A percentile compares a stretch with the other conserved stretches of the same genome.
phyloP scores from a whole-genome alignment of 768 basidiomycete genomes.

The Boletus edulis region DNA sequence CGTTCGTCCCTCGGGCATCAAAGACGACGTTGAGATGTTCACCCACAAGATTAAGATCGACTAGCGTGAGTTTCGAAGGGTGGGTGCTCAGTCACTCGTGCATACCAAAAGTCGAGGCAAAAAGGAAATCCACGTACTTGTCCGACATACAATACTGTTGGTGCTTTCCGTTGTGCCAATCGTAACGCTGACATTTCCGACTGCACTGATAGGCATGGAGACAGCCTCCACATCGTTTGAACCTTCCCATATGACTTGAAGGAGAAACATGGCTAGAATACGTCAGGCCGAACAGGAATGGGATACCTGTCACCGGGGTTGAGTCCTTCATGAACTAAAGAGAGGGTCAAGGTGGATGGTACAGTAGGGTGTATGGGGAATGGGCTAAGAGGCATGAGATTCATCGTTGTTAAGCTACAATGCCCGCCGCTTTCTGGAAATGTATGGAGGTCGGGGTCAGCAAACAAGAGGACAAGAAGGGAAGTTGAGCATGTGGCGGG shows the following conservation, averaged over 20 bases:
- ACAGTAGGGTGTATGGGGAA: too few relatives aligned
- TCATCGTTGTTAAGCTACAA: too few relatives aligned
- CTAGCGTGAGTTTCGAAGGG: conserved; percentile 19
- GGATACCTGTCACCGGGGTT: too few relatives aligned
- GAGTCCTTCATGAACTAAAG: too few relatives aligned
- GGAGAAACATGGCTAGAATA: too few relatives aligned
- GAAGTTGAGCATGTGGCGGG: too few relatives aligned
- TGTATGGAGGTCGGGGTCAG: too few relatives aligned
- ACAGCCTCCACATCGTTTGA: conserved; percentile 28
- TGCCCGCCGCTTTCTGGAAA: too few relatives aligned
- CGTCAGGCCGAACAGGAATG: too few relatives aligned
- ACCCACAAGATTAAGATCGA: conserved; percentile 25
- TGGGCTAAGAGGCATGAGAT: too few relatives aligned
- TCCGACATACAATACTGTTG: conserved; percentile 23
- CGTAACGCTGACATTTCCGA: conserved; percentile 25
- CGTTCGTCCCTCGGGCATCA: conserved; percentile 18
- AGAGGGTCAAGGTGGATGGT: too few relatives aligned
- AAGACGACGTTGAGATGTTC: conserved; percentile 13
- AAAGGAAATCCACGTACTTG: conserved; percentile 9
- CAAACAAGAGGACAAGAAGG: too few relatives aligned
- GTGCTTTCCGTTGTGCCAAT: conserved; percentile 28
- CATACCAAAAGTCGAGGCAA: not conserved
- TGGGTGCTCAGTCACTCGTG: conserved; percentile 5
- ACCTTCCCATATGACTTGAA: conserved; percentile 4
- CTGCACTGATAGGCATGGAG: conserved; percentile 31